Evolutionary conservation across 2,329 filamentous ascomycete genomes (phyloP), one percentile per base, ranked within the genome.

Genomic region (Rhinocladiella mackenziei): DNA sequence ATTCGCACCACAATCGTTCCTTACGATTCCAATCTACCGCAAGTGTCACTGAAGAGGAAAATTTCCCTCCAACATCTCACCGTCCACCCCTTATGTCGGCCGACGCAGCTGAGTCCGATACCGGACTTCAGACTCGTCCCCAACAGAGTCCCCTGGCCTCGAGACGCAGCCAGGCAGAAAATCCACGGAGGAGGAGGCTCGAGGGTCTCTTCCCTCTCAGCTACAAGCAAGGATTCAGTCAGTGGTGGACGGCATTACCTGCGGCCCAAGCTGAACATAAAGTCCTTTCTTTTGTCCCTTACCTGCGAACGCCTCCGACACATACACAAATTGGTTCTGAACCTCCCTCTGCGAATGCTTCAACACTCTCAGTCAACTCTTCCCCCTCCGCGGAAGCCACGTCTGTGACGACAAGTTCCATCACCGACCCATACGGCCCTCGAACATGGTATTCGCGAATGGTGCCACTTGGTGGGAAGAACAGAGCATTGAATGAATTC

Each of bases 161-260:
- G 19, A 69, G 73, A 57, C 64, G 71, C 49, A 63, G 62, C 25
- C 60, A 62, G 40, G 60, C 58, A 4, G 59, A 64, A 40, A 53
- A 50, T 55, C 62, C 51, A 38, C 55, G 45, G 35, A 53, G 46
- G 36, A 55, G 55, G 8, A 58, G 52, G 18, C 43, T 62, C 10
- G 56, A 61, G 19, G 58, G 67, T 23, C 82, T 77, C 65, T 97
- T 98, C 56, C 89, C 92, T 2, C 69, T 97, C 15, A 83, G 89
- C 37, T 95, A 95, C 69, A 92, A 89, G 60, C 89, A 95, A 46
- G 91, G 87, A 11, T 87, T 88, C 52, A 83, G 78, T 56, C 91
- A 97, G 75, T 97, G 92, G 89, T 98, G 92, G 92, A 78, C 82
- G 8, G 83, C 81, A 51, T 71, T 92, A n/a, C 83, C 89, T 1